Evolutionary conservation across 75 land plant species (phyloP).

Genomic region (Sequoiadendron giganteum): DNA sequence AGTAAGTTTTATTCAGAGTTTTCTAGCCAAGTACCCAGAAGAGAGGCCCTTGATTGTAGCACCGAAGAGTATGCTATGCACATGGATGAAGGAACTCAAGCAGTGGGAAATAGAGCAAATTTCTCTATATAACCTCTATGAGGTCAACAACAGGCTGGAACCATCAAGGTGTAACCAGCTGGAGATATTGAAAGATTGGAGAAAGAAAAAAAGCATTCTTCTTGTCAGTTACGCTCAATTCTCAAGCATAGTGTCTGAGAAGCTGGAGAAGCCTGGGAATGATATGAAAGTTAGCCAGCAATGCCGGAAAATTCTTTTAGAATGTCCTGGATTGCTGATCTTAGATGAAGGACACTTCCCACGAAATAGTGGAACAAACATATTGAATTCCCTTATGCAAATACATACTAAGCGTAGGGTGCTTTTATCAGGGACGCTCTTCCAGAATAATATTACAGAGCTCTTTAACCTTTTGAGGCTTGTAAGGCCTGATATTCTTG

Average conservation of each 20-base stretch:
- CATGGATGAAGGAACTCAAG: constrained; percentile 83
- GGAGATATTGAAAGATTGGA: constrained; percentile 68
- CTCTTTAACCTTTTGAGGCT: constrained; percentile 70
- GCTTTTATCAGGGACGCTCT: constrained; percentile 79
- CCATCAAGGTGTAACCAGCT: constrained; percentile 56
- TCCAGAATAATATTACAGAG: constrained; percentile 79
- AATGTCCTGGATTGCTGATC: constrained; percentile 71
- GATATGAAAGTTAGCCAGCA: constrained; percentile 33
- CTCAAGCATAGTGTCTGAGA: constrained; percentile 44
- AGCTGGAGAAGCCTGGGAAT: not conserved
- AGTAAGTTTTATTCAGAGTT: constrained; percentile 82
- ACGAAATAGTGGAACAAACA: constrained; percentile 66
- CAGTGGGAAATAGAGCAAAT: constrained; percentile 82
- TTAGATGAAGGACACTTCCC: constrained; percentile 95
- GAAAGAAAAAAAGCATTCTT: constrained; percentile 56
- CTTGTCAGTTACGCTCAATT: constrained; percentile 84
- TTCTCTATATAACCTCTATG: constrained; percentile 52
- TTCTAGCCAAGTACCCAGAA: constrained; percentile 59
- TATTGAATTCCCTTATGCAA: constrained; percentile 61
- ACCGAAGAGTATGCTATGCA: constrained; percentile 75
- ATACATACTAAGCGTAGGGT: constrained; percentile 74
- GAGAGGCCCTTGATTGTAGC: constrained; percentile 77
- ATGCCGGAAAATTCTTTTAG: constrained; percentile 42
- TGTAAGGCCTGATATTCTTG: constrained; percentile 59
- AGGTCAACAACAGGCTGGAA: constrained; percentile 43